Conservation (phyloP, 176 grass and related monocot species). For the Canna indica region DNA sequence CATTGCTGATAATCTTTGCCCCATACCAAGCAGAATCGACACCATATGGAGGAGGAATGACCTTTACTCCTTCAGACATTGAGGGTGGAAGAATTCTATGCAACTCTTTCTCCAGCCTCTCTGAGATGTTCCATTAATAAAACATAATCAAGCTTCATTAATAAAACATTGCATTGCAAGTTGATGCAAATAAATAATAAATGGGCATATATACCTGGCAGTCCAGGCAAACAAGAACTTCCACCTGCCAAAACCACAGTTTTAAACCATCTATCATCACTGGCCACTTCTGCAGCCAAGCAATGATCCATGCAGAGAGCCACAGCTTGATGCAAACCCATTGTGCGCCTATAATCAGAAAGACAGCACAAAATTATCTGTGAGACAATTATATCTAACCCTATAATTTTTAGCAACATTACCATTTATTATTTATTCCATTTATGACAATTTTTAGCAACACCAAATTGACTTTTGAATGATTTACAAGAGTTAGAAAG, state of each 20-base stretch:
- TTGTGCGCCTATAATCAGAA: slow-evolving; percentile 43
- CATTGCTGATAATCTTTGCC: slow-evolving; percentile 86
- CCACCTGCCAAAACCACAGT: slow-evolving; percentile 76
- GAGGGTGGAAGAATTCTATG: slow-evolving; percentile 41
- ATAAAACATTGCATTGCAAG: too few species aligned
- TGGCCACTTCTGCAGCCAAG: slow-evolving; percentile 37
- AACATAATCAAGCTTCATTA: not conserved
- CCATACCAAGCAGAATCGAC: slow-evolving; percentile 75
- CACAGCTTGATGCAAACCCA: slow-evolving; percentile 81
- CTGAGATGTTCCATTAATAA: slow-evolving; percentile 28
- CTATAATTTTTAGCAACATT: not conserved
- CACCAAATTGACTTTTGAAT: too few species aligned
- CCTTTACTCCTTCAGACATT: slow-evolving; percentile 78
- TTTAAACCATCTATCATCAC: slow-evolving; percentile 77
- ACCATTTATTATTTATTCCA: not conserved
- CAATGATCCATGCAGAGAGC: slow-evolving; percentile 93
- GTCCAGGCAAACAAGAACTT: slow-evolving; percentile 68
- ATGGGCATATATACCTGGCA: slow-evolving; percentile 48
- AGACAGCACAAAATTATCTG: slow-evolving; percentile 11
- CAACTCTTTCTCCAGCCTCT: slow-evolving; percentile 80
- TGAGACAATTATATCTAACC: too few species aligned
- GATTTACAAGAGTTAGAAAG: too few species aligned
- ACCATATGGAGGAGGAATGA: slow-evolving; percentile 57
- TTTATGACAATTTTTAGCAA: too few species aligned
- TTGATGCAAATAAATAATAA: not conserved